Base-by-base conservation (phyloP, 768 basidiomycete genomes). In the Lactarius indigo region DNA sequence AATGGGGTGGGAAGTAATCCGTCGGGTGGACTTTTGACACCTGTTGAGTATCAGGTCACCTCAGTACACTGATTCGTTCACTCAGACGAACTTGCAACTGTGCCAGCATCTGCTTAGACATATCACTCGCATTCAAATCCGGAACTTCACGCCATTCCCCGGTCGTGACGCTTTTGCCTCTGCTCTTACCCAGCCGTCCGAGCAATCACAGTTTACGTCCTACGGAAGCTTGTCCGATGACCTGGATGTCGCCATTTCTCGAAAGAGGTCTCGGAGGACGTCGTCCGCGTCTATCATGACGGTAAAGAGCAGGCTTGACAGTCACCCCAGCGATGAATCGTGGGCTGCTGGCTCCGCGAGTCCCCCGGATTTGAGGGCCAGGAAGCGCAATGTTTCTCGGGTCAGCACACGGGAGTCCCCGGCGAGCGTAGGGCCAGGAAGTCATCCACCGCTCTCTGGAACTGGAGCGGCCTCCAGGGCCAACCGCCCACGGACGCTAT, bases 111-210 rank as follows among this genome's bases (percentile, higher is more conserved):
- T 89, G 52, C 80, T 91, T 68, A 85, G 91, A 70, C 90, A 93
- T 78, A 82, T 93, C 65, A 81, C 84, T 64, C 81, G 85, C 52
- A 79, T 94, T 58, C 89, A 92, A 78, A 81, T 94, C 70, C 85
- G 87, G 68, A 94, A 94, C 74, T 79, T 94, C 42, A 90, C 92
- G n/a, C 90, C 90, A 1, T 93, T 91, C 74, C 91, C 91, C 39
- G 85, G 85, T 61, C 86, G 92, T 41, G 91, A 94, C 75, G 82
- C 87, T 7, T 81, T 91, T 68, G 86, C 91, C 23, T 89, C 90
- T 28, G 90, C 91, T 23, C 80, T 93, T 61, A 79, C 82, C 20
- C 86, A 89, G 72, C 89, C 90, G 13, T 80, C 84, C 12, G 83
- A 85, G 72, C 82, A 84, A 63, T 78, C 86, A 3, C 87, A 89